Evolutionary conservation across 208 protist genomes (phyloP).

Genomic region (Endotrypanum monterogeii): DNA sequence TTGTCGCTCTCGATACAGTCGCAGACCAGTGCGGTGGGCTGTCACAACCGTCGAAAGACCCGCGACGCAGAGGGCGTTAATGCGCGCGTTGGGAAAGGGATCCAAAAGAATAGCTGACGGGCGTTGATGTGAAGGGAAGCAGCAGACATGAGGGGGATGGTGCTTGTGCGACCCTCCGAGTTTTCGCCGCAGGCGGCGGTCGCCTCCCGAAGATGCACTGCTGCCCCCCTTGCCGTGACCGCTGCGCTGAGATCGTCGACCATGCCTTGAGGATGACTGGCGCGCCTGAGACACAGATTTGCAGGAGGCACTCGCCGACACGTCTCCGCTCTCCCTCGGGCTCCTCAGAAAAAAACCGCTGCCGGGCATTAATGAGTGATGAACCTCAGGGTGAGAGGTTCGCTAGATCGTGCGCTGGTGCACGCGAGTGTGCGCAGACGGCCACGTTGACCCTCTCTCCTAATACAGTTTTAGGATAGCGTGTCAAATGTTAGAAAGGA

Average conservation of each 20-base stretch:
- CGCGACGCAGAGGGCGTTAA: conserved; percentile 35
- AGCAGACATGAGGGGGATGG: conserved; percentile 25
- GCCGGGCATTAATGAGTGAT: background rate
- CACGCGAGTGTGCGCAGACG: background rate
- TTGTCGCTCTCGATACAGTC: conserved; percentile 35
- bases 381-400: background rate
- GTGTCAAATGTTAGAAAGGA: background rate
- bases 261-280: background rate
- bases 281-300: background rate
- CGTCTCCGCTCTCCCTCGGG: background rate
- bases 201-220: background rate
- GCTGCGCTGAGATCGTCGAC: background rate
- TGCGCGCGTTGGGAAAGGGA: conserved; percentile 43
- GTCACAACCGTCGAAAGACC: conserved; percentile 38
- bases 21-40: conserved; percentile 50
- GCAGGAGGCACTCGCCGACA: background rate
- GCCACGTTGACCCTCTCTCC: background rate
- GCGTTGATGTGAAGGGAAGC: conserved; percentile 11
- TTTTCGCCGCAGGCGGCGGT: background rate
- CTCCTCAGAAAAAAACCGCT: background rate
- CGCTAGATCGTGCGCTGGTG: background rate
- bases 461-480: background rate
- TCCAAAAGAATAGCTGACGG: conserved; percentile 41
- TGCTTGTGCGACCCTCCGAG: conserved; percentile 1
- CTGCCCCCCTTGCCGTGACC: background rate